Evolutionary conservation across 495 filamentous ascomycete genomes (phyloP), one percentile per base, ranked within the genome.

Genomic region (Neurospora sublineolata): DNA sequence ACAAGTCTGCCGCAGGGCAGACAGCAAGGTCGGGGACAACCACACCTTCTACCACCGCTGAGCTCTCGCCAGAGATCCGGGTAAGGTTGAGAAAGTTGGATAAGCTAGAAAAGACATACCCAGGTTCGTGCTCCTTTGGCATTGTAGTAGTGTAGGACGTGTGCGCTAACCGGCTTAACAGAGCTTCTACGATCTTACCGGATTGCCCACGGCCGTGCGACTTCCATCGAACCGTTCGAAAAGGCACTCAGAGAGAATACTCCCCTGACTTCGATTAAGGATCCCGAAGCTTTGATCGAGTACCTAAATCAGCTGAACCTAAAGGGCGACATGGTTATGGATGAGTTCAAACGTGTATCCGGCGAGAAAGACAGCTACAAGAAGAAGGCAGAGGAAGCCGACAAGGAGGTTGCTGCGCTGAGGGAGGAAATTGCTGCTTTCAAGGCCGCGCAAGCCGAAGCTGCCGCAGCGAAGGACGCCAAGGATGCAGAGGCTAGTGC

Each of bases 151-250:
- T 70, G 16, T 16, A 58, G 41, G 3, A 33, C 18, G 38, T 8
- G 12, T 64, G 52, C 52, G 27, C 52, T 60, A 37, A 30, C 18
- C 69, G n/a, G 36, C 9, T 20, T 68, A 23, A 14, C 70, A 96
- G 95, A 98, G 75, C 86, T 99, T 0, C 85, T 98, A 68, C 91
- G 93, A 46, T 95, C 94, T 3, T 99, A 99, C 80, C 89, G 93
- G 68, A 88, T 92, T 68, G 94, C 94, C 4, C 95, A 98, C 81
- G 89, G 92, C 37, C 89, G 93, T 37, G 92, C 93, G 37, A 85
- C 89, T 7, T 86, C 89, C 3, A 97, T 98, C 76, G 95, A 97
- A 76, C 91, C 92, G 0, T 98, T 99, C 76, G 95, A 99, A 82
- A 92, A 91, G 67, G 88, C 90, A 3, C 85, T 99, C 9, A 91